Evolutionary conservation across 2,329 filamentous ascomycete genomes (phyloP).

Genomic region (Emergomyces pasteurianus): DNA sequence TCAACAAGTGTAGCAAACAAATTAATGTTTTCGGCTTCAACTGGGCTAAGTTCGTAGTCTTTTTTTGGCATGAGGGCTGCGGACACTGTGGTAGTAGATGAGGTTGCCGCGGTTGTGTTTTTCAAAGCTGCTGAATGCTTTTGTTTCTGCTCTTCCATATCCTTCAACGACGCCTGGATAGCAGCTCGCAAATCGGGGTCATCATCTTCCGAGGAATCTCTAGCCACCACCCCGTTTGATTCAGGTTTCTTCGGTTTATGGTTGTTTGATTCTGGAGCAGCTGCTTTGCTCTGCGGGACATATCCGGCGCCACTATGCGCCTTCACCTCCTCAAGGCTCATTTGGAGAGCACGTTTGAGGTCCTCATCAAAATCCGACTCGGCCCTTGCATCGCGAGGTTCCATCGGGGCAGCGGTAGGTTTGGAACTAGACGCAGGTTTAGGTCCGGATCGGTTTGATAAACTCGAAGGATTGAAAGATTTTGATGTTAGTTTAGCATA

Average conservation of each 20-base stretch:
- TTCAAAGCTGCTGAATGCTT: conserved; percentile 74
- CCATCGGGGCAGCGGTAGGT: conserved; percentile 62
- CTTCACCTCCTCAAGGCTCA: conserved; percentile 92
- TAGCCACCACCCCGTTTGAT: conserved; percentile 28
- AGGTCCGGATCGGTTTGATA: conserved; percentile 29
- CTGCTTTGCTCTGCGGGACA: conserved; percentile 48
- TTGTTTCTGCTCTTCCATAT: conserved; percentile 98
- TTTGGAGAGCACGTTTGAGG: conserved; percentile 80
- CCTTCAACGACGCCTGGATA: conserved; percentile 84
- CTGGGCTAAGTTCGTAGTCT: conserved; percentile 84
- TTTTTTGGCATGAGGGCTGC: conserved; percentile 58
- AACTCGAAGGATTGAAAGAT: conserved; percentile 31
- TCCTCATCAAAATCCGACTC: conserved; percentile 93
- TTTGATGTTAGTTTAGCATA: conserved; percentile 80
- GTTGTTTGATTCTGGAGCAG: conserved; percentile 11
- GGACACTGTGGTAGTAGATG: conserved; percentile 37
- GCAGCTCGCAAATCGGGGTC: conserved; percentile 89
- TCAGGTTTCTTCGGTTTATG: conserved; percentile 28
- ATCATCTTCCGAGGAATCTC: conserved; percentile 56
- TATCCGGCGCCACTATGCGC: conserved; percentile 59
- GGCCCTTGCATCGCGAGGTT: conserved; percentile 75
- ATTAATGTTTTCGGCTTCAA: conserved; percentile 96
- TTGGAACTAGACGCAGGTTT: conserved; percentile 46
- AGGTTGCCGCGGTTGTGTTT: conserved; percentile 53
- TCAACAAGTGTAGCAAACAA: conserved; percentile 90